Conservation (phyloP, 768 basidiomycete species). For the Lentinus brumalis region DNA sequence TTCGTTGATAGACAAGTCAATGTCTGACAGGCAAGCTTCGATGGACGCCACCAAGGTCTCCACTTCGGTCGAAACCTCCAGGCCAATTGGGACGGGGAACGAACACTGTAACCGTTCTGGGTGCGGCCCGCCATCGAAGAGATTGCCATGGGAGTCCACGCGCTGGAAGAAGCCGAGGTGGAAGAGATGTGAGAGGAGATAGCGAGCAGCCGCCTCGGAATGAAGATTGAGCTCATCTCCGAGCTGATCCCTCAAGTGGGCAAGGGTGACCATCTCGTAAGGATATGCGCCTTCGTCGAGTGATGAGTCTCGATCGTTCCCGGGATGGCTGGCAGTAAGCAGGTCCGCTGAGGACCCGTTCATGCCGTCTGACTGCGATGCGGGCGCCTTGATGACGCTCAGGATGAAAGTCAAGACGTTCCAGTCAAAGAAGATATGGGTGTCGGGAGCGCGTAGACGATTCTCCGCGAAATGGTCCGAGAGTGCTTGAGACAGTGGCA, state of each 20-base stretch:
- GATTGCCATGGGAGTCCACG: constrained; percentile 36
- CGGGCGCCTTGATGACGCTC: constrained; percentile 51
- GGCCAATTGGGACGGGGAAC: constrained; percentile 70
- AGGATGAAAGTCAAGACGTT: constrained; percentile 62
- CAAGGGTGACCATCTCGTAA: constrained; percentile 59
- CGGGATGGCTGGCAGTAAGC: constrained; percentile 43
- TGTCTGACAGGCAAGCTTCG: constrained; percentile 68
- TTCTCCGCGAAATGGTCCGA: constrained; percentile 59
- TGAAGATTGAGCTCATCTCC: constrained; percentile 58
- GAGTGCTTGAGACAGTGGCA: constrained; percentile 47
- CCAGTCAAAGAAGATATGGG: constrained; percentile 68
- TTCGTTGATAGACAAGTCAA: constrained; percentile 77
- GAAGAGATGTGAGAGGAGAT: constrained; percentile 61
- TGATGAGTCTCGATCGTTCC: constrained; percentile 25
- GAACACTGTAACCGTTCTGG: constrained; percentile 45
- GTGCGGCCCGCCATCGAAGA: constrained; percentile 39
- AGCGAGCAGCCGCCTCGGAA: constrained; percentile 51
- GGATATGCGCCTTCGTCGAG: constrained; percentile 40
- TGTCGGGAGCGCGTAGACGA: constrained; percentile 37
- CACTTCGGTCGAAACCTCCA: constrained; percentile 73
- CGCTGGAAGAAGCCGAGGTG: constrained; percentile 63
- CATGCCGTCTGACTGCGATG: constrained; percentile 13
- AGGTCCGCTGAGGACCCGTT: constrained; percentile 42
- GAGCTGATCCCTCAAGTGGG: constrained; percentile 62
- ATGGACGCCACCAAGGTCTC: constrained; percentile 72